Conservation (phyloP, 345 rosid species). For the Arabidopsis arenosa region DNA sequence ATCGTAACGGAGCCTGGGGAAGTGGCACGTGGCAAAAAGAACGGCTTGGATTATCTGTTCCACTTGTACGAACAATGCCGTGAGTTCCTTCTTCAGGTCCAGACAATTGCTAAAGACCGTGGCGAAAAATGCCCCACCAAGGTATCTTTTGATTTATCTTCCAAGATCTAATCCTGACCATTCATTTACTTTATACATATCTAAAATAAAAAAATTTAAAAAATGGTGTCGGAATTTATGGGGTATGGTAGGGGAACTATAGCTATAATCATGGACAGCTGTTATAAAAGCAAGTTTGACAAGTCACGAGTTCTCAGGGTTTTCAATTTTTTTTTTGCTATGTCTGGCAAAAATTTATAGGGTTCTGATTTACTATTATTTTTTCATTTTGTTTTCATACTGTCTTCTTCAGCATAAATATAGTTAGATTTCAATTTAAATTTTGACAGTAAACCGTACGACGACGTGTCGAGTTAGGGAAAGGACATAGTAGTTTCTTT, state of each 20-base stretch:
- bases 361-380: neutral
- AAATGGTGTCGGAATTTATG: conserved; percentile 38
- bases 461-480: conserved; percentile 47
- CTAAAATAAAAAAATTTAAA: no score
- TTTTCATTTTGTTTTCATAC: conserved; percentile 1
- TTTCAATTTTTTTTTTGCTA: conserved; percentile 3
- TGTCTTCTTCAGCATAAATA: conserved; percentile 25
- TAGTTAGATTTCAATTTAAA: conserved; percentile 33
- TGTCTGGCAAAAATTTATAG: conserved; percentile 33
- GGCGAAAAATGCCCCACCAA: conserved; percentile 99
- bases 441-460: conserved; percentile 37
- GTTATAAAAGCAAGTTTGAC: conserved; percentile 50
- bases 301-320: conserved; percentile 44
- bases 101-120: conserved; percentile 86
- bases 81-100: conserved; percentile 92
- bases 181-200: neutral
- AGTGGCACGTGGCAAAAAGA: conserved; percentile 99
- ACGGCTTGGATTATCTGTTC: conserved; percentile 98
- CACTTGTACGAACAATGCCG: conserved; percentile 98
- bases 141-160: conserved; percentile 50
- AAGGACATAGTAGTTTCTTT: conserved; percentile 29
- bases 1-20: conserved; percentile 99
- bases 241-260: conserved; percentile 37
- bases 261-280: conserved; percentile 49
- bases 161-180: conserved; percentile 31